phyloP scores from a whole-genome alignment of 2,329 filamentous ascomycete species.

The Aspergillus melleus region DNA sequence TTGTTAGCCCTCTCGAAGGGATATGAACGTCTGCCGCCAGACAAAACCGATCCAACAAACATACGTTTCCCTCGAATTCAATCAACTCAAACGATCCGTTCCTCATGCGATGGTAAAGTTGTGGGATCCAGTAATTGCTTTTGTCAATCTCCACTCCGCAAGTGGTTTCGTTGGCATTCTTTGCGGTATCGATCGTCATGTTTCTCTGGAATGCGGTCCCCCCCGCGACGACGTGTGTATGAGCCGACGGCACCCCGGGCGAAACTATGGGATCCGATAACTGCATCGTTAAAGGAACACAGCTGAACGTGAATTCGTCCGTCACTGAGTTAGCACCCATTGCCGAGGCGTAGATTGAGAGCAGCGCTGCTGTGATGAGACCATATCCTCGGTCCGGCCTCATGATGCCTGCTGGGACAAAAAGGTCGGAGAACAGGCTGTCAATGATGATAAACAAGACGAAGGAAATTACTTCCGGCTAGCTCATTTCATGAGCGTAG shows the following conservation, averaged over 20 bases:
- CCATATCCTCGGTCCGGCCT: not conserved
- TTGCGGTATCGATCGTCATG: constrained; percentile 61
- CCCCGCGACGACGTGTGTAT: constrained; percentile 70
- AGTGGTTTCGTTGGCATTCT: constrained; percentile 42
- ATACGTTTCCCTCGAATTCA: constrained; percentile 19
- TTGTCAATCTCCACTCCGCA: constrained; percentile 68
- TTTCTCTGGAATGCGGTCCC: constrained; percentile 66
- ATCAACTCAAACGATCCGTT: constrained; percentile 20
- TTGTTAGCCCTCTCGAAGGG: not conserved
- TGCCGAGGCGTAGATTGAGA: not conserved
- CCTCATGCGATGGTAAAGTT: constrained; percentile 58
- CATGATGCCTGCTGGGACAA: not conserved
- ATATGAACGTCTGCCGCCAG: not conserved
- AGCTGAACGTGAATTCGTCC: constrained; percentile 24
- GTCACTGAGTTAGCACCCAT: not conserved
- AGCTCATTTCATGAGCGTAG: not conserved
- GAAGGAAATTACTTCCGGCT: not conserved
- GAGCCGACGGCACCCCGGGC: constrained; percentile 58
- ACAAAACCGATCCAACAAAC: not conserved
- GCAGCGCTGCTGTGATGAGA: not conserved
- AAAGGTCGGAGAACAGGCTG: not conserved
- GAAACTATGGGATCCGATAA: constrained; percentile 64
- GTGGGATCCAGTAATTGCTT: constrained; percentile 76
- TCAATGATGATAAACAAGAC: not conserved
- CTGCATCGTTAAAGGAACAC: constrained; percentile 31